Evolutionary conservation across 2,329 filamentous ascomycete species (phyloP).

Genomic region (Cephalotrichum gorgonifer): DNA sequence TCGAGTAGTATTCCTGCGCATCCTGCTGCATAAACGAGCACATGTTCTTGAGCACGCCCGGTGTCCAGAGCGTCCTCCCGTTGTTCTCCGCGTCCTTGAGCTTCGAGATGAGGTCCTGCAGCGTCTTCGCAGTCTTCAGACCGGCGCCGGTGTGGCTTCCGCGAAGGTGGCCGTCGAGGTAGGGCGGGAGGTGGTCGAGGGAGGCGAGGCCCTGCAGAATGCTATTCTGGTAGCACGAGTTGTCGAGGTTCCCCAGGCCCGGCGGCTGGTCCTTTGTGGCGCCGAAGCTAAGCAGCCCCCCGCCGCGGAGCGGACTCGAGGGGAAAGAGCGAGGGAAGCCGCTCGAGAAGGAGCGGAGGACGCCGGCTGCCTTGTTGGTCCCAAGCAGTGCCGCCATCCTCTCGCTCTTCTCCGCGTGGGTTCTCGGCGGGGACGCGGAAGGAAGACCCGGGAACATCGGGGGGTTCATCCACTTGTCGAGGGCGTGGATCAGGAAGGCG

Average conservation of each 20-base stretch:
- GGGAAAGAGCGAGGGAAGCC: constrained; percentile 40
- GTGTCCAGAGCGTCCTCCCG: constrained; percentile 73
- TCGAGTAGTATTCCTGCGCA: constrained; percentile 93
- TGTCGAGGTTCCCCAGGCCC: constrained; percentile 84
- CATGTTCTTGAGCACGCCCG: constrained; percentile 75
- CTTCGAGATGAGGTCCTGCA: constrained; percentile 57
- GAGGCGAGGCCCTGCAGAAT: constrained; percentile 79
- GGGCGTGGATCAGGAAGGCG: constrained; percentile 41
- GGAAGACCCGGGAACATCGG: constrained; percentile 28
- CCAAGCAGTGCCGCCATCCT: constrained; percentile 54
- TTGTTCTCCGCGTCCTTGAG: constrained; percentile 62
- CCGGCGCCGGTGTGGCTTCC: constrained; percentile 18
- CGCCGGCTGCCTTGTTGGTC: constrained; percentile 39
- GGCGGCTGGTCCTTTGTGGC: constrained; percentile 33
- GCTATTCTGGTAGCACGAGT: constrained; percentile 97
- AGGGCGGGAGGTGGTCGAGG: constrained; percentile 57
- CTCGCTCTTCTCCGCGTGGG: constrained; percentile 52
- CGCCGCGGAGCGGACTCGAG: constrained; percentile 35
- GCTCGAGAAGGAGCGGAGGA: constrained; percentile 49
- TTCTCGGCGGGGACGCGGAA: constrained; percentile 25
- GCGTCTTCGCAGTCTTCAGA: constrained; percentile 28
- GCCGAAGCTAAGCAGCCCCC: constrained; percentile 22
- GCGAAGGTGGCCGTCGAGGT: constrained; percentile 41
- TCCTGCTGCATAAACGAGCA: constrained; percentile 95
- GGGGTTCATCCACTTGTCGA: constrained; percentile 45